Conservation (phyloP, 257 asterid genomes). For the Fraxinus cuspidata region DNA sequence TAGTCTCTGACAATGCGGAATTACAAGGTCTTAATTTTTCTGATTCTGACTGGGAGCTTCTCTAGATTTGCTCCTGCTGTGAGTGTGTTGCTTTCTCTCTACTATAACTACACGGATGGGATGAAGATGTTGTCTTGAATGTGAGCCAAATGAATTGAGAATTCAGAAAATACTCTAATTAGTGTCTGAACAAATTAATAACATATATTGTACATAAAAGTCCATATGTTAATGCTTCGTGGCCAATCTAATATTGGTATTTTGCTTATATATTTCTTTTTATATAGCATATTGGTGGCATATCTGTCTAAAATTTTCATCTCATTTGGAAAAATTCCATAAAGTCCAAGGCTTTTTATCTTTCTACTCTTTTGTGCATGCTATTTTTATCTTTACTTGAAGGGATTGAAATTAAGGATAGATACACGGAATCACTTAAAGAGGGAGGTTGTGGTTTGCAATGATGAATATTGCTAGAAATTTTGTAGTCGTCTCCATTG, state of each 20-base stretch:
- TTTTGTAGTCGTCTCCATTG: background rate
- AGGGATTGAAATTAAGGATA: background rate
- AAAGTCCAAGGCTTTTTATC: background rate
- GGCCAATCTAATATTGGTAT: background rate
- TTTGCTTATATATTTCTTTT: background rate
- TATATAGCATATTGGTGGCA: background rate
- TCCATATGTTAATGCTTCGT: background rate
- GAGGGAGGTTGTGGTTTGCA: background rate
- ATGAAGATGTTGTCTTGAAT: background rate
- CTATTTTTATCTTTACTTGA: background rate
- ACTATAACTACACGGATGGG: slow-evolving; percentile 10
- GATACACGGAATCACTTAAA: background rate
- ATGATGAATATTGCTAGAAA: background rate
- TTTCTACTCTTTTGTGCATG: background rate
- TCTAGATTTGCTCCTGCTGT: slow-evolving; percentile 20
- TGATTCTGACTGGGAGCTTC: slow-evolving; percentile 52
- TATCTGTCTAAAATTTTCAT: background rate
- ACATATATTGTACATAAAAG: background rate
- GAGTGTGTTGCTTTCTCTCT: background rate
- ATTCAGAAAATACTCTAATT: background rate
- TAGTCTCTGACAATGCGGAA: slow-evolving; percentile 10
- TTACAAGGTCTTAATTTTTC: slow-evolving; percentile 20
- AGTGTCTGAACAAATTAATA: background rate
- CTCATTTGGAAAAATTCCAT: background rate
- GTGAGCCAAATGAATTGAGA: background rate